A percentile compares a stretch with the other conserved stretches of the same genome.
These are phyloP conservation scores for Elaphomyces granulatus DNA, from an alignment of 495 filamentous ascomycete species.

Conservation along the genomic window DNA sequence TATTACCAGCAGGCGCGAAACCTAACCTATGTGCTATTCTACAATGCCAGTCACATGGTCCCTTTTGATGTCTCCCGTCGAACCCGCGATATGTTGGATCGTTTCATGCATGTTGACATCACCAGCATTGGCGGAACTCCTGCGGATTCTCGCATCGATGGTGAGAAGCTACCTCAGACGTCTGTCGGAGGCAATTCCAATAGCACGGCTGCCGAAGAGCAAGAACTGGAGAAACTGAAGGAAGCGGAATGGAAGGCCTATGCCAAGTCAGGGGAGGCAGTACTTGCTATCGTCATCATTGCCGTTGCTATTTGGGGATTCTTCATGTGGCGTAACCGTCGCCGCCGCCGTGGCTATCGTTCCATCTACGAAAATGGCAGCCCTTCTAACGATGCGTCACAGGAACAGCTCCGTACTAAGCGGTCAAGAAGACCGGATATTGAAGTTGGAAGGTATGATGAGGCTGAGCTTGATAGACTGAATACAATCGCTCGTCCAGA, in stretches of 20 bases:
- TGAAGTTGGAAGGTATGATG: conserved; percentile 81
- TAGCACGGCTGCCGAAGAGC: conserved; percentile 55
- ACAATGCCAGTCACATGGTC: conserved; percentile 95
- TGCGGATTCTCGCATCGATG: conserved; percentile 75
- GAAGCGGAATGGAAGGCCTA: conserved; percentile 88
- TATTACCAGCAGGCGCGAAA: conserved; percentile 91
- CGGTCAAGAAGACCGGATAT: conserved; percentile 42
- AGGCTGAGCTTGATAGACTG: conserved; percentile 69
- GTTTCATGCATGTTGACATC: conserved; percentile 91
- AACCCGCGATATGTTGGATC: conserved; percentile 90
- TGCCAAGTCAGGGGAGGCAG: conserved; percentile 79
- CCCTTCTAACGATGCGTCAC: conserved; percentile 9
- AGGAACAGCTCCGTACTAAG: conserved; percentile 37
- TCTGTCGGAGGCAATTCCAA: conserved; percentile 82
- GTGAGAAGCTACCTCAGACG: conserved; percentile 69
- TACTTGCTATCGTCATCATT: conserved; percentile 70
- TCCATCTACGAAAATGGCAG: conserved; percentile 24
- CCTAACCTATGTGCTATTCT: conserved; percentile 88
- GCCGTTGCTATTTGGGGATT: conserved; percentile 68
- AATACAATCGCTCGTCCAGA: conserved; percentile 17
- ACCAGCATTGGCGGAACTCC: conserved; percentile 75
- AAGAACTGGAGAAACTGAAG: conserved; percentile 61
- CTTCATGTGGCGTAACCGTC: conserved; percentile 69
- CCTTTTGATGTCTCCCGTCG: conserved; percentile 83
- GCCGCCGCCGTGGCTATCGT: conserved; percentile 34